Conservation (phyloP, 1,284 basidiomycete genomes). For the Ganoderma sinense region DNA sequence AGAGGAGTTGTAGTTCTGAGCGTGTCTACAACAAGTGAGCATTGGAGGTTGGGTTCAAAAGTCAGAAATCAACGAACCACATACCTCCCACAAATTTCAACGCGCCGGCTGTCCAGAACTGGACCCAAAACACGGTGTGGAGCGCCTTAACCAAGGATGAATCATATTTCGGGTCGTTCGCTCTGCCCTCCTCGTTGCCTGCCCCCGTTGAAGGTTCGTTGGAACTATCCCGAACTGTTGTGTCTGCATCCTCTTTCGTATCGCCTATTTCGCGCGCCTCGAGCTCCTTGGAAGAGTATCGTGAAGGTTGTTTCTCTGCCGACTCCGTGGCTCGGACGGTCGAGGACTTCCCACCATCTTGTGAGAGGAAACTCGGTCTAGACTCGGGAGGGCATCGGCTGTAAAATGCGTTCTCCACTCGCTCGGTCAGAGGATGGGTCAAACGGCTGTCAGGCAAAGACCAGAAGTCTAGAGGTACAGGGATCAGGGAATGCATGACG, state of each 20-base stretch:
- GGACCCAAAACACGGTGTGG: conserved; percentile 59
- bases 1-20: conserved; percentile 69
- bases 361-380: conserved; percentile 43
- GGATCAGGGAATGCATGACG: not conserved
- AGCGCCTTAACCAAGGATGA: conserved; percentile 66
- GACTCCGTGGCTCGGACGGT: conserved; percentile 14
- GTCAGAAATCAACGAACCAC: conserved; percentile 19
- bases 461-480: conserved; percentile 55
- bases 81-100: conserved; percentile 62
- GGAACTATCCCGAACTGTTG: conserved; percentile 44
- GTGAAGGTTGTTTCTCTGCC: conserved; percentile 35
- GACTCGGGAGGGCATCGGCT: conserved; percentile 53
- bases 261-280: conserved; percentile 19
- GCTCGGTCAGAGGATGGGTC: conserved; percentile 49
- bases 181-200: conserved; percentile 6
- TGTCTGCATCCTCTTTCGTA: conserved; percentile 36
- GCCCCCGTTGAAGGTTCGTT: conserved; percentile 8
- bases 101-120: conserved; percentile 63
- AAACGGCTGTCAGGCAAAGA: conserved; percentile 48
- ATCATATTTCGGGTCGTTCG: conserved; percentile 50
- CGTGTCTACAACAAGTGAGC: conserved; percentile 47
- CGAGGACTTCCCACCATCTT: conserved; percentile 21
- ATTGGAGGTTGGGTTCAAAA: not conserved
- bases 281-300: conserved; percentile 35
- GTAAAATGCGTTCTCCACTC: conserved; percentile 57